Evolutionary conservation across 441 rosid genomes (phyloP).

Genomic region (Populus hybrid): DNA sequence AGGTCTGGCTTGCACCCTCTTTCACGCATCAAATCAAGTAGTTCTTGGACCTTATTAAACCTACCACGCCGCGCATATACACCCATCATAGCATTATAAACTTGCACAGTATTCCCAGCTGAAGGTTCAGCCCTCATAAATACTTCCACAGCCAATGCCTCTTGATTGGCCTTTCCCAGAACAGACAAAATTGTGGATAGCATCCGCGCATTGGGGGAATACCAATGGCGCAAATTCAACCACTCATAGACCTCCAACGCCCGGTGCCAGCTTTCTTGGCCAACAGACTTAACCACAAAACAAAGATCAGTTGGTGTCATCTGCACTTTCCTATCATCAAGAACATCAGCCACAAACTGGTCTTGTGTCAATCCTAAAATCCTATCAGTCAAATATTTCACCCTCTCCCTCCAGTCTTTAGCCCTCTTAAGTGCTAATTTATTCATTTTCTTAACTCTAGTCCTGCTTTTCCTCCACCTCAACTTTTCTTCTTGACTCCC

Average conservation of each 20-base stretch:
- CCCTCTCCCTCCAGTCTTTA: slow-evolving; percentile 89
- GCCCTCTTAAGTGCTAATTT: slow-evolving; percentile 85
- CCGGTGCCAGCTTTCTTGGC: slow-evolving; percentile 80
- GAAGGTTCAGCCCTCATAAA: slow-evolving; percentile 59
- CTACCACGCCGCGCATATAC: slow-evolving; percentile 77
- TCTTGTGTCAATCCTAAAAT: slow-evolving; percentile 51
- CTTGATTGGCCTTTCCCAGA: slow-evolving; percentile 84
- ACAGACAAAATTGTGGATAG: slow-evolving; percentile 79
- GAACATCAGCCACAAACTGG: slow-evolving; percentile 78
- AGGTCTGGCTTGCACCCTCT: slow-evolving; percentile 88
- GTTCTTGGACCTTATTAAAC: slow-evolving; percentile 61
- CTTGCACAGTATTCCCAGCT: slow-evolving; percentile 72
- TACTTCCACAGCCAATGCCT: slow-evolving; percentile 70
- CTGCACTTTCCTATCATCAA: slow-evolving; percentile 72
- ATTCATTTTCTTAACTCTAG: slow-evolving; percentile 73
- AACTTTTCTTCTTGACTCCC: slow-evolving; percentile 39
- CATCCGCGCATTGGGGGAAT: slow-evolving; percentile 80
- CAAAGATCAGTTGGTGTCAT: slow-evolving; percentile 93
- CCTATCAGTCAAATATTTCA: slow-evolving; percentile 59
- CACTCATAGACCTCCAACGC: slow-evolving; percentile 93
- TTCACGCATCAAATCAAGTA: slow-evolving; percentile 74
- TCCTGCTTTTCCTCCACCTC: slow-evolving; percentile 42
- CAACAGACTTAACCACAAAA: slow-evolving; percentile 84
- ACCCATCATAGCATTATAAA: slow-evolving; percentile 95
- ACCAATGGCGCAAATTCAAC: slow-evolving; percentile 87